Conservation (phyloP, 1,284 basidiomycete genomes). For the Leccinum solheimii region DNA sequence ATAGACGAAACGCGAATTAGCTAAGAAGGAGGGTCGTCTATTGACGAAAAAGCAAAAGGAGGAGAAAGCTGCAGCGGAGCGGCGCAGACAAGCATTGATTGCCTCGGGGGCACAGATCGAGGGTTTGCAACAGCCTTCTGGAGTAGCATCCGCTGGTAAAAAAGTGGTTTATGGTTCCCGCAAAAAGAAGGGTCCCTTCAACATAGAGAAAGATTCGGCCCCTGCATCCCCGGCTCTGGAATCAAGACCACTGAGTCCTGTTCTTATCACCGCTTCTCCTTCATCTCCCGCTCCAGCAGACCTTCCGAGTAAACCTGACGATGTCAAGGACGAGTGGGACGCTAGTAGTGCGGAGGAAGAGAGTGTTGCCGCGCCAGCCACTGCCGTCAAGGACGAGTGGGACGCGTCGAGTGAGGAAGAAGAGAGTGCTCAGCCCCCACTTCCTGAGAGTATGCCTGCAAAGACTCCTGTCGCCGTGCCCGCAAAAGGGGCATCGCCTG, state of each 20-base stretch:
- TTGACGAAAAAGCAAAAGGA: constrained; percentile 97
- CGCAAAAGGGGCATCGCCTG: neutral
- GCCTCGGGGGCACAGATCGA: constrained; percentile 90
- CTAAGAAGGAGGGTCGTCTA: constrained; percentile 88
- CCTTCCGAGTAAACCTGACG: constrained; percentile 34
- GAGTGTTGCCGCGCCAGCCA: constrained; percentile 29
- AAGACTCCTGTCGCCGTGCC: constrained; percentile 30
- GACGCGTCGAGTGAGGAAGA: constrained; percentile 81
- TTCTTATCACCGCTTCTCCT: constrained; percentile 29
- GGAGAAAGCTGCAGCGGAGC: constrained; percentile 89
- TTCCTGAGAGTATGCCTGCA: constrained; percentile 22
- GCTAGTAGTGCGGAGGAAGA: constrained; percentile 46
- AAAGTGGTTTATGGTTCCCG: constrained; percentile 81
- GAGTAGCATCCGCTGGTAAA: constrained; percentile 52
- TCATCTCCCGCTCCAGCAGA: constrained; percentile 30
- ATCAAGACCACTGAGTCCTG: constrained; percentile 56
- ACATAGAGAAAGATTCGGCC: constrained; percentile 43
- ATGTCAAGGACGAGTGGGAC: constrained; percentile 85
- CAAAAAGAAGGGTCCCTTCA: constrained; percentile 71
- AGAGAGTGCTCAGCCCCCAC: constrained; percentile 23
- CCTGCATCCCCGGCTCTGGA: constrained; percentile 49
- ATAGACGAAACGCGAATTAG: constrained; percentile 79
- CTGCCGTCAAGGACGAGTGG: constrained; percentile 78
- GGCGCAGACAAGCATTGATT: constrained; percentile 88
- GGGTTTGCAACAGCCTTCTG: constrained; percentile 66